Percentiles rank a stretch among this genome's conserved stretches.
Conservation (phyloP, 352 stramenopile genomes). For the Thraustotheca clavata region DNA sequence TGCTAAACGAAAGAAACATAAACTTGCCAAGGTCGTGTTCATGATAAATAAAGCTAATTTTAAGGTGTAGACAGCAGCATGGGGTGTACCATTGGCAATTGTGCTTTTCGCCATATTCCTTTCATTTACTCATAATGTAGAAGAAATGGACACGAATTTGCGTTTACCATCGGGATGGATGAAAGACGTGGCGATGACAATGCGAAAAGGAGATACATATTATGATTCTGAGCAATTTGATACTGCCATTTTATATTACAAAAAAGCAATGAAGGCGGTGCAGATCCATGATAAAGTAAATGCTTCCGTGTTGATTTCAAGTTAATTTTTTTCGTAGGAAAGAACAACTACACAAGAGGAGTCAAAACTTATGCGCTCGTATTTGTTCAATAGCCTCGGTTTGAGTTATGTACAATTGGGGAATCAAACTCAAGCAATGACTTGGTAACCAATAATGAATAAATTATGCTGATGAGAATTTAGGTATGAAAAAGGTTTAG, state of each 20-base stretch:
- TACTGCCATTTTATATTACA: slow-evolving; percentile 3
- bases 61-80: not conserved
- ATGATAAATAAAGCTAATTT: not conserved
- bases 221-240: slow-evolving; percentile 5
- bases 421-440: slow-evolving; percentile 4
- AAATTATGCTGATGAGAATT: not conserved
- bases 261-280: not conserved
- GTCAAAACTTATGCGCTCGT: slow-evolving; percentile 6
- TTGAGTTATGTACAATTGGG: slow-evolving; percentile 16
- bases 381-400: slow-evolving; percentile 15
- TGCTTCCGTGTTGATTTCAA: not conserved
- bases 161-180: not conserved
- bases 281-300: not conserved
- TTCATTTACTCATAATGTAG: not conserved
- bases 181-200: slow-evolving; percentile 4
- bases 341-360: slow-evolving; percentile 12
- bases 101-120: not conserved
- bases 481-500: slow-evolving; percentile 11
- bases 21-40: not conserved
- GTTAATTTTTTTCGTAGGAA: not conserved
- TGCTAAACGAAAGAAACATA: not conserved
- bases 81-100: slow-evolving; percentile 9
- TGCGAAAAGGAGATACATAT: slow-evolving; percentile 1
- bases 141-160: not conserved
- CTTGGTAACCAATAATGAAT: not conserved